A percentile compares a stretch with the other conserved stretches of the same genome.
Evolutionary conservation across 2,329 filamentous ascomycete species (phyloP).

Genomic region (Phyllosticta paracitricarpa): DNA sequence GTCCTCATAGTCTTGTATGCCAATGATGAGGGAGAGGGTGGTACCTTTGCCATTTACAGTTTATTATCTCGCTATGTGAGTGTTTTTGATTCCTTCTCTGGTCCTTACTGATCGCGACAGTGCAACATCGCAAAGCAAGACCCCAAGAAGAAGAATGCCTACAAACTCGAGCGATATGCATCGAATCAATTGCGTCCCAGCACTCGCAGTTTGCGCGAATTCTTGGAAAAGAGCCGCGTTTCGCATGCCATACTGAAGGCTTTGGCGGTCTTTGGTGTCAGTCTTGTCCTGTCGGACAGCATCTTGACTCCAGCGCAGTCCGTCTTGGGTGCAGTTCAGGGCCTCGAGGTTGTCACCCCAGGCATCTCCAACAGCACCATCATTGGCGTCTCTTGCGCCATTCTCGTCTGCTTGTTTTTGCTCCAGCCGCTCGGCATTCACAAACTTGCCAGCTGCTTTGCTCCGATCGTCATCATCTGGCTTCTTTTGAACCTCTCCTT

Average conservation of each 20-base stretch:
- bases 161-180: constrained; percentile 49
- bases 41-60: constrained; percentile 58
- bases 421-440: constrained; percentile 56
- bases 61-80: constrained; percentile 48
- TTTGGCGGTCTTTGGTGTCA: constrained; percentile 55
- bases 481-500: constrained; percentile 52
- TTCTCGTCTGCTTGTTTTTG: constrained; percentile 53
- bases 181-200: constrained; percentile 46
- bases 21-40: constrained; percentile 62
- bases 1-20: constrained; percentile 54
- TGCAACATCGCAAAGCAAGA: constrained; percentile 51
- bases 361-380: constrained; percentile 47
- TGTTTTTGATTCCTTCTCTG: not conserved
- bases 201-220: constrained; percentile 43
- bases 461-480: constrained; percentile 59
- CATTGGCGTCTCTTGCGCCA: constrained; percentile 54
- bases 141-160: constrained; percentile 40
- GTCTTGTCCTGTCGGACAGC: constrained; percentile 58
- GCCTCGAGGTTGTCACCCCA: constrained; percentile 45
- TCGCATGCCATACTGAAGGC: constrained; percentile 47
- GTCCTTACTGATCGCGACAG: constrained; percentile 19
- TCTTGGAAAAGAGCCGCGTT: constrained; percentile 47
- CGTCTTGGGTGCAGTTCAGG: constrained; percentile 58
- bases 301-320: constrained; percentile 61
- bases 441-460: constrained; percentile 51